Evolutionary conservation across 108 stramenopile species (phyloP).

Genomic region (Conticribra weissflogii): DNA sequence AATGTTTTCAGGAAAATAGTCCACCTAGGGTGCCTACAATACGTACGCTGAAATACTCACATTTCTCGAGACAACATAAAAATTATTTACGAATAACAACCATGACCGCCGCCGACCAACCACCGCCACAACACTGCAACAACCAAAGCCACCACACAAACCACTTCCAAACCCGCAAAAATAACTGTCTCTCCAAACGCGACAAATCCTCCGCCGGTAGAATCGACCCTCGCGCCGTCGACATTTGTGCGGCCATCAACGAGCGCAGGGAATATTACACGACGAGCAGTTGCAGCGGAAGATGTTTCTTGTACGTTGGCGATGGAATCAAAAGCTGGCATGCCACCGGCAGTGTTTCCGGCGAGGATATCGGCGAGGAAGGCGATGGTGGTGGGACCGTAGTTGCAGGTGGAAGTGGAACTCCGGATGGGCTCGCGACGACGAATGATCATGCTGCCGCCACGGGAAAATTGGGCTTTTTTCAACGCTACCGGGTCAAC

Average conservation of each 20-base stretch:
- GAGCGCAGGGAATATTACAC: constrained; percentile 69
- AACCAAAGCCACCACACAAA: constrained; percentile 17
- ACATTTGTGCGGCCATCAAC: constrained; percentile 82
- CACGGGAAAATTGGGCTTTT: constrained; percentile 32
- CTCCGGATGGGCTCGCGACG: too few relatives aligned
- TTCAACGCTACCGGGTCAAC: constrained; percentile 71
- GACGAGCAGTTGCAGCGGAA: constrained; percentile 76
- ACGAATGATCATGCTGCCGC: too few relatives aligned
- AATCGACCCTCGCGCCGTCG: constrained; percentile 84
- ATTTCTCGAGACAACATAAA: too few relatives aligned
- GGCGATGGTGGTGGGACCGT: not conserved
- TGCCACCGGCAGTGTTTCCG: constrained; percentile 11
- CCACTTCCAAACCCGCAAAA: constrained; percentile 76
- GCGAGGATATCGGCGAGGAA: not conserved
- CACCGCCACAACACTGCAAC: too few relatives aligned
- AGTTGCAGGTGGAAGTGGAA: too few relatives aligned
- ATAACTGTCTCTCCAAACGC: constrained; percentile 72
- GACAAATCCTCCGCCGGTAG: constrained; percentile 85
- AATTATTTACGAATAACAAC: too few relatives aligned
- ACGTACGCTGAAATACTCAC: too few relatives aligned
- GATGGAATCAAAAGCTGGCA: constrained; percentile 78
- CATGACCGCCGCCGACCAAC: too few relatives aligned
- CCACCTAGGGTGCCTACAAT: too few relatives aligned
- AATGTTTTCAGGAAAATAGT: too few relatives aligned
- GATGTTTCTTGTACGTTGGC: constrained; percentile 84